These are phyloP conservation scores for Piloderma croceum DNA, from an alignment of 768 basidiomycete species.

Conservation along the genomic window DNA sequence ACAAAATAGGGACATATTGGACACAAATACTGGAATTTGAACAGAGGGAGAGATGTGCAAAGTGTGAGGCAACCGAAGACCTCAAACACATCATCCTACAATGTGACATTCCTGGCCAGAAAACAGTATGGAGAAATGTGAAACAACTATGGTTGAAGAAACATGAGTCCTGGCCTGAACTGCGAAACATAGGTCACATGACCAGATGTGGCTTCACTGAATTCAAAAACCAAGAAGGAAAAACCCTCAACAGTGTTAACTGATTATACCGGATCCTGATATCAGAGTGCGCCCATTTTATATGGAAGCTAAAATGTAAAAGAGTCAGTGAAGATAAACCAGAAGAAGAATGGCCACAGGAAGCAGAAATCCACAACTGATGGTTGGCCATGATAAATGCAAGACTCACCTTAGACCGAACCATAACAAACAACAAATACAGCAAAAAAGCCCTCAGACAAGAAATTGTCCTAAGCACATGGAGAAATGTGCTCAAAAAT, in stretches of 20 bases:
- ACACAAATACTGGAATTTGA: conserved; percentile 10
- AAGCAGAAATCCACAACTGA: conserved; percentile 7
- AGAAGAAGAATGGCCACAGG: not conserved
- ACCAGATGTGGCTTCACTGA: conserved; percentile 12
- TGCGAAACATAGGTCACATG: conserved; percentile 13
- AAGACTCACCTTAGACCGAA: conserved; percentile 14
- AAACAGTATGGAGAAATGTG: conserved; percentile 17
- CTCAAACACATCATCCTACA: conserved; percentile 27
- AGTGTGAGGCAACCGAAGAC: conserved; percentile 15
- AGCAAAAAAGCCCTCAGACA: conserved; percentile 8
- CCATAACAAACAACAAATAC: conserved; percentile 7
- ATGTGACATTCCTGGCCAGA: conserved; percentile 19
- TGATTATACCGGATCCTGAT: conserved; percentile 21
- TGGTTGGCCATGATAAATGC: conserved; percentile 15
- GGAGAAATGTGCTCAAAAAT: conserved; percentile 14
- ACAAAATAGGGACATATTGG: conserved; percentile 24
- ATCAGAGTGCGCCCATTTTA: conserved; percentile 24
- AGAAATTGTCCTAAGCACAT: conserved; percentile 15
- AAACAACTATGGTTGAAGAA: conserved; percentile 15
- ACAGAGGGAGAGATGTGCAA: conserved; percentile 8
- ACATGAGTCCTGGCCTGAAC: conserved; percentile 6
- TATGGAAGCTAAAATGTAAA: conserved; percentile 25
- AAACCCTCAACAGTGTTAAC: conserved; percentile 5
- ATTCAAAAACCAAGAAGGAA: not conserved
- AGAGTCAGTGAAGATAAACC: conserved; percentile 11